A percentile compares a stretch with the other conserved stretches of the same genome.
Evolutionary conservation across 2,329 filamentous ascomycete genomes (phyloP).

Genomic region (Rhinocladiella similis): DNA sequence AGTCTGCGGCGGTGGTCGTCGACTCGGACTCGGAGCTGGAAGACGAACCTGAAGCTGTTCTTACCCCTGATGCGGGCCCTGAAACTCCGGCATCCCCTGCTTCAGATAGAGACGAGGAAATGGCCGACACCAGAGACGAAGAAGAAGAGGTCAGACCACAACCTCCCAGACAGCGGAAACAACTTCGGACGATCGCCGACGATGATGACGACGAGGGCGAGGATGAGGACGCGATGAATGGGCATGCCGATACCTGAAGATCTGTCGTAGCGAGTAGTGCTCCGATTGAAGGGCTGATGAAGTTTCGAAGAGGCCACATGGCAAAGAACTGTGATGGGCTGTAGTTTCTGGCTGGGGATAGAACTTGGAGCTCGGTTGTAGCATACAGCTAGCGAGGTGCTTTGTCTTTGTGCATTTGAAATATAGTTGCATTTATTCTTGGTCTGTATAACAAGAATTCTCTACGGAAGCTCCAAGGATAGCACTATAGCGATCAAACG

Average conservation of each 20-base stretch:
- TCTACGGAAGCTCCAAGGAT: no score
- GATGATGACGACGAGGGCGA: constrained; percentile 32
- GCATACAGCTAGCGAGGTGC: no score
- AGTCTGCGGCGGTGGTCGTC: constrained; percentile 80
- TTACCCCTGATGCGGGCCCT: constrained; percentile 20
- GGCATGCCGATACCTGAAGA: constrained; percentile 6
- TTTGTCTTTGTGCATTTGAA: no score
- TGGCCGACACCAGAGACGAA: constrained; percentile 16
- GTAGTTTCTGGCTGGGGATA: no score
- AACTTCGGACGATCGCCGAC: constrained; percentile 30
- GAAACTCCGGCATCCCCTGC: constrained; percentile 20
- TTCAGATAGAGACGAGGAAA: constrained; percentile 21
- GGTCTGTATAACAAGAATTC: no score
- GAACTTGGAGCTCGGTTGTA: no score
- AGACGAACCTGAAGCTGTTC: constrained; percentile 33
- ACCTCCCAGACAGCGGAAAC: constrained; percentile 28
- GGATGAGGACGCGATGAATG: constrained; percentile 22
- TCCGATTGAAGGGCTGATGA: constrained; percentile 33
- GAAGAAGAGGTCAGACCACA: constrained; percentile 22
- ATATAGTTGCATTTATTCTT: no score
- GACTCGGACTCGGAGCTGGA: constrained; percentile 66
- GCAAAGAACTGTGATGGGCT: not conserved
- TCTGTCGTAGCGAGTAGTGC: constrained; percentile 14
- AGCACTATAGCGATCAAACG: no score
- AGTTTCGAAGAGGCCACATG: not conserved